Percentiles rank a stretch among this genome's conserved stretches.
These are phyloP conservation scores for Clarireedia paspali DNA, from an alignment of 2,329 filamentous ascomycete species.

Conservation along the genomic window DNA sequence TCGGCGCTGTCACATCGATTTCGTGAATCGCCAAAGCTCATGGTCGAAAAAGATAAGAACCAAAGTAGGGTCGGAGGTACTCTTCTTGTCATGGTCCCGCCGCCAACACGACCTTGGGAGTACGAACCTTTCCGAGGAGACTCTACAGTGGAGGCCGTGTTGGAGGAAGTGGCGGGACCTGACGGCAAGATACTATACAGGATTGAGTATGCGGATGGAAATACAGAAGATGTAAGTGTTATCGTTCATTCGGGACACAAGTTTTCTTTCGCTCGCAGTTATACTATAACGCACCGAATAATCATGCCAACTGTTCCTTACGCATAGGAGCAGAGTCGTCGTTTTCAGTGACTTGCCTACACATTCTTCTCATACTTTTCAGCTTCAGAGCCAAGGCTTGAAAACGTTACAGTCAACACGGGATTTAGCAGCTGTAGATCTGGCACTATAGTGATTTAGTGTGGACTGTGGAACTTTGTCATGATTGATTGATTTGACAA, in stretches of 20 bases:
- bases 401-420: too few relatives aligned
- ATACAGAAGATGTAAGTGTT: conserved; percentile 26
- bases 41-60: not conserved
- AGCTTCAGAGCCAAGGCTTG: too few relatives aligned
- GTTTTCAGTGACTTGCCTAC: too few relatives aligned
- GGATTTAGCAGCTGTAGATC: too few relatives aligned
- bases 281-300: not conserved
- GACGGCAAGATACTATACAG: conserved; percentile 21
- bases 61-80: conserved; percentile 9
- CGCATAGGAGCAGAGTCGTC: too few relatives aligned
- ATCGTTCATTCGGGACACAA: not conserved
- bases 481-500: too few relatives aligned
- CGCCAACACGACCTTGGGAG: conserved; percentile 23
- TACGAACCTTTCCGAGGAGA: conserved; percentile 23
- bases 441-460: too few relatives aligned
- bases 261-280: not conserved
- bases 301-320: too few relatives aligned
- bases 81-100: conserved; percentile 22
- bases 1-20: conserved; percentile 21
- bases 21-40: conserved; percentile 14
- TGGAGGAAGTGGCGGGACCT: conserved; percentile 18
- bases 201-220: conserved; percentile 29
- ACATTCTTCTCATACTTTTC: too few relatives aligned
- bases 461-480: too few relatives aligned
- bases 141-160: conserved; percentile 26